Base-by-base conservation (phyloP, 2,329 filamentous ascomycete genomes). In the Diplodia intermedia region DNA sequence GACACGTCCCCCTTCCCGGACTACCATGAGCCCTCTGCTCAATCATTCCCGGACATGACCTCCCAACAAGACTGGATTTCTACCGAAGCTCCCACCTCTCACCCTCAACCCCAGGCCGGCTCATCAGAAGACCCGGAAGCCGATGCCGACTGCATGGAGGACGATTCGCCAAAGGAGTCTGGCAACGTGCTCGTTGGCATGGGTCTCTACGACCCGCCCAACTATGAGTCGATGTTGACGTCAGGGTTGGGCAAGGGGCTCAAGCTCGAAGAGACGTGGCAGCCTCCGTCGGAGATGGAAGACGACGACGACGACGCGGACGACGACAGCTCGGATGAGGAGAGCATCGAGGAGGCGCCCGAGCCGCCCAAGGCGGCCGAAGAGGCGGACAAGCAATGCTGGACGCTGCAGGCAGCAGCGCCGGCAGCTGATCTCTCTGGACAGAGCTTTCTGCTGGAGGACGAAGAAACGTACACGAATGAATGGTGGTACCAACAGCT, bases 181-280 rank as follows among this genome's bases (percentile, higher is more conserved):
- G 90, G 88, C 47, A 91, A 93, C 73, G 90, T 93, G 69, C 84
- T 94, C 1, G 85, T 93, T n/a, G 91, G 91, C 23, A 90, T 95
- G 86, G 92, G 92, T 0, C 85, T 95, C 0, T 95, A 95, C 77
- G 91, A 93, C 73, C 82, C 86, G 4, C 91, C 91, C 0, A 89
- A 89, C 67, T 89, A 56, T 85, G 85, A 29, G 80, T 85, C 8
- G 77, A 82, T 1, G 84, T 83, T 71, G 79, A 81, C 52, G 75
- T 75, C 61, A 14, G 69, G 71, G 7, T 71, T 78, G 0, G 91
- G 91, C 68, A 92, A 92, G 77, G 91, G 91, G 0, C 81, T 94
- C 72, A 94, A 93, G 76, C 82, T 95, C 3, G 91, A 94, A 78
- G 91, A 94, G 76, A 91, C 91, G 0, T 94, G 86, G 91, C 90